phyloP scores from a whole-genome alignment of 768 basidiomycete genomes.

The Agrocybe chaxingu region DNA sequence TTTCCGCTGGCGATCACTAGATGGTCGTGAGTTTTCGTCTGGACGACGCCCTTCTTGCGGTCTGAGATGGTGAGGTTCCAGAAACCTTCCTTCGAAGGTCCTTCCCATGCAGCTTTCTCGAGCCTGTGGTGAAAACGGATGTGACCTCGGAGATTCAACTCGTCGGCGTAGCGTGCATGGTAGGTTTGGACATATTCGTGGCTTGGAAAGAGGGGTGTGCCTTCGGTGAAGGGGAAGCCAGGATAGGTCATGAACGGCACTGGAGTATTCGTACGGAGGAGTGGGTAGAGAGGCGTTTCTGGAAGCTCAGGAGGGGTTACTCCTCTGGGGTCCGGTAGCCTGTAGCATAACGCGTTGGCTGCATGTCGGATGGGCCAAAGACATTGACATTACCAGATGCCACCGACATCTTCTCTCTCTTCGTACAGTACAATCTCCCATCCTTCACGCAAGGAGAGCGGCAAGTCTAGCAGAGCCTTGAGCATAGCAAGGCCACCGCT shows the following conservation, averaged over 20 bases:
- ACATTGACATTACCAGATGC: conserved; percentile 41
- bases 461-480: conserved; percentile 47
- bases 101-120: conserved; percentile 40
- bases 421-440: conserved; percentile 56
- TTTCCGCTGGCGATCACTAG: conserved; percentile 55
- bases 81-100: conserved; percentile 29
- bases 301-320: conserved; percentile 43
- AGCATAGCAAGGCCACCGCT: conserved; percentile 54
- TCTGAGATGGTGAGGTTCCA: conserved; percentile 42
- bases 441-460: conserved; percentile 27
- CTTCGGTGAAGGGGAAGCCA: conserved; percentile 46
- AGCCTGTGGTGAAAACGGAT: conserved; percentile 44
- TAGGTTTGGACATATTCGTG: conserved; percentile 45
- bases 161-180: conserved; percentile 38
- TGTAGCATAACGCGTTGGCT: conserved; percentile 7
- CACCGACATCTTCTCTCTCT: conserved; percentile 49
- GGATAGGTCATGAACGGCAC: conserved; percentile 58
- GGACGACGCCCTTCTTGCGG: conserved; percentile 14
- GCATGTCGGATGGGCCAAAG: neutral
- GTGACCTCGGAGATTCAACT: conserved; percentile 33
- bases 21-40: conserved; percentile 41
- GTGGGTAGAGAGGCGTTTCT: conserved; percentile 53
- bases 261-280: conserved; percentile 52
- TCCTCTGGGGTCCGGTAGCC: conserved; percentile 30
- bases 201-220: conserved; percentile 47